Evolutionary conservation across 2,329 filamentous ascomycete species (phyloP), one percentile per base, ranked within the genome.

Genomic region (Fusarium dlaminii): DNA sequence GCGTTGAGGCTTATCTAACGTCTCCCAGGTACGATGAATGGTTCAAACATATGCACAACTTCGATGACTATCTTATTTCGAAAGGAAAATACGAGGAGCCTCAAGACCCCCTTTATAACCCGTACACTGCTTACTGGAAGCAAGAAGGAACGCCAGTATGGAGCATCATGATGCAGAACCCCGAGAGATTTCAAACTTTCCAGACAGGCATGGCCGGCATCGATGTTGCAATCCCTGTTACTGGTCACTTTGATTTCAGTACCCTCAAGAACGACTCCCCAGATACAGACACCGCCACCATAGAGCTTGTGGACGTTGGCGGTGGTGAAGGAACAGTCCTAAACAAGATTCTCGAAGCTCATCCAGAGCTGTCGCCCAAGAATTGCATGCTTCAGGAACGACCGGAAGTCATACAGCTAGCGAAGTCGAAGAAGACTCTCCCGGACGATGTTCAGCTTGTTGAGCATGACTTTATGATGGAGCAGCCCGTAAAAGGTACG

Each of bases 111-210:
- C 63, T 79, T 6, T 56, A 72, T 24, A 82, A 81, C 61, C 80
- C 80, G 2, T 81, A 78, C 55, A 82, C 79, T 4, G 76, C 69
- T 42, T 78, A 75, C 64, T 75, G 78, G 68, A 79, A 79, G 27
- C 77, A 82, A 54, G 79, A 81, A n/a, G 81, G 81, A 22, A 80
- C 79, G 1, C 79, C 78, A 5, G 77, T 81, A 4, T 81, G 79
- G 79, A 68, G 71, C 51, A 81, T 82, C 63, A 82, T 82, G 79
- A 77, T 75, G 39, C 72, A 79, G 62, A 65, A 81, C 29, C 78
- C 78, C 1, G 76, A 80, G 63, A 74, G 75, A 20, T 64, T 82
- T 22, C 63, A 72, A 29, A 70, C 72, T 3, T 82, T 82, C 43
- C 80, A 82, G 64, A 78, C 71, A 6, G 77, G 75, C 37, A 81